Evolutionary conservation across 2,329 filamentous ascomycete genomes (phyloP), one percentile per base, ranked within the genome.

Genomic region (Ophiostoma angusticollis): DNA sequence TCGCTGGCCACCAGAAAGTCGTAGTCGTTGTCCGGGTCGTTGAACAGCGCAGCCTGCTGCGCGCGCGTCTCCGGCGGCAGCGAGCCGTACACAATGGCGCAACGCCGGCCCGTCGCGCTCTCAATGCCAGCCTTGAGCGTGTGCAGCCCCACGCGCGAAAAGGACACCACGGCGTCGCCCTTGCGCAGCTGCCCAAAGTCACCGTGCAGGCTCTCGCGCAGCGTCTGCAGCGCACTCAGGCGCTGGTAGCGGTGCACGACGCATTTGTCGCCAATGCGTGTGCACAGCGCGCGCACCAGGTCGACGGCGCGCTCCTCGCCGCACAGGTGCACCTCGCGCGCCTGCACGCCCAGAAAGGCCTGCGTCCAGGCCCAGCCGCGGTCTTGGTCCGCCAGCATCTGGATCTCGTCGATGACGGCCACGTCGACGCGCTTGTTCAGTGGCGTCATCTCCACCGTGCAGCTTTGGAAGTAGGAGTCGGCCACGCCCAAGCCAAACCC

Each of bases 401-500:
- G 91, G 41, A 98, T 96, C 62, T 98, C 91, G 54, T 98, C 91
- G 46, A 98, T 89, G 48, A 98, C 89, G 1, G 85, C 89, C 25
- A 98, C 87, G 30, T 96, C 89, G 22, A 84, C 75, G 2, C 57
- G 55, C 4, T 59, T 48, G 49, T 62, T 69, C n/a, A 67, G 54
- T 2, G 71, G 71, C 7, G 70, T 60, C 72, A 98, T 98, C 58
- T 98, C 91, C 3, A 98, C 91, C 0, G 91, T 98, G 54, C 91
- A 95, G 54, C 85, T 89, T 41, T 70, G 72, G 52, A 93, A 79
- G 44, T 68, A 68, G 4, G 60, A 59, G 37, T 77, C 64, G 1
- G 63, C 60, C 9, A 28, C 29, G 41, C 40, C 40, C 33, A 11
- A 31, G 28, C 25, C 38, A n/a, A n/a, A n/a, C n/a, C n/a, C n/a